A percentile compares a stretch with the other conserved stretches of the same genome.
These are phyloP conservation scores for Aspergillus wentii DNA, from an alignment of 495 filamentous ascomycete species.

Conservation along the genomic window DNA sequence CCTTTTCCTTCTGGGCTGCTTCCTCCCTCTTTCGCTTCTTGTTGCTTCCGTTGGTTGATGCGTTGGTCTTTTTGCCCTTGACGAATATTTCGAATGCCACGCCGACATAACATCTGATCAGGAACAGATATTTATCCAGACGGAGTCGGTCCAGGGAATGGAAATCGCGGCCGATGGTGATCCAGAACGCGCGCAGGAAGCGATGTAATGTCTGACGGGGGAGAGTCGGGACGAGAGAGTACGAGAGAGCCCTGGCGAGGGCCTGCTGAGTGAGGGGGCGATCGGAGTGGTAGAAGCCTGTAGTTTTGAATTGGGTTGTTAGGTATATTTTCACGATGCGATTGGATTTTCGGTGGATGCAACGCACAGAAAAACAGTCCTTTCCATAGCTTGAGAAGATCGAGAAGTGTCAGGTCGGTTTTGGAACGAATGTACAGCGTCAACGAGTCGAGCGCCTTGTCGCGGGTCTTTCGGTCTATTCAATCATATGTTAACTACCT, in stretches of 20 bases:
- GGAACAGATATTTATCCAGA: slow-evolving; percentile 87
- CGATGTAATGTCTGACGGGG: slow-evolving; percentile 46
- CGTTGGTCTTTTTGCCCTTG: slow-evolving; percentile 20
- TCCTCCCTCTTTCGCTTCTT: slow-evolving; percentile 44
- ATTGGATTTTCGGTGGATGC: background rate
- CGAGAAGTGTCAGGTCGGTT: slow-evolving; percentile 62
- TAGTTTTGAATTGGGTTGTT: background rate
- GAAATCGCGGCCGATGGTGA: slow-evolving; percentile 81
- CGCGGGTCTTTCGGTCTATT: slow-evolving; percentile 76
- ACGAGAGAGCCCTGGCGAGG: slow-evolving; percentile 74
- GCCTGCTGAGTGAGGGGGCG: slow-evolving; percentile 81
- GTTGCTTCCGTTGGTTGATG: slow-evolving; percentile 4
- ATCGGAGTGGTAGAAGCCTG: slow-evolving; percentile 89
- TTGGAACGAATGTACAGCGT: slow-evolving; percentile 69
- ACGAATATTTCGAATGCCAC: slow-evolving; percentile 53
- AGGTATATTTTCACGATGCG: background rate
- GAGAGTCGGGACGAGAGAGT: slow-evolving; percentile 63
- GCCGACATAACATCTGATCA: slow-evolving; percentile 73
- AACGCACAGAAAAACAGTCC: slow-evolving; percentile 84
- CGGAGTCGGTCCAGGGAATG: slow-evolving; percentile 75
- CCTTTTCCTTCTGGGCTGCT: slow-evolving; percentile 25
- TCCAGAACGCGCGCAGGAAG: slow-evolving; percentile 80
- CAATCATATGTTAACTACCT: too few relatives aligned
- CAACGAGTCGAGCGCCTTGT: slow-evolving; percentile 73
- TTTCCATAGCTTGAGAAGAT: slow-evolving; percentile 92